These are phyloP conservation scores for Epithemia pelagica DNA, from an alignment of 108 stramenopile species.

Conservation along the genomic window DNA sequence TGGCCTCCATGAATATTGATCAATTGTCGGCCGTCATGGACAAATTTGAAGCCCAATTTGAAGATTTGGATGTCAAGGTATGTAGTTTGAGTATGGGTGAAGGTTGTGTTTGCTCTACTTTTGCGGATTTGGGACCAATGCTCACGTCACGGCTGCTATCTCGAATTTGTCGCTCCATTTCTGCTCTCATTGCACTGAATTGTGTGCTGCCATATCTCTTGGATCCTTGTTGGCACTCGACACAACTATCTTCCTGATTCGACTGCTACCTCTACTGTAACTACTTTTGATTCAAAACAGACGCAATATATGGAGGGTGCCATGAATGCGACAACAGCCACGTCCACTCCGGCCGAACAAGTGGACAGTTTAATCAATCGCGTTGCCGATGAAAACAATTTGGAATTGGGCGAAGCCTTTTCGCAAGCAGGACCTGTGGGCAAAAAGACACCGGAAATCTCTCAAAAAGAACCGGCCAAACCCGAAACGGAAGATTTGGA, in stretches of 20 bases:
- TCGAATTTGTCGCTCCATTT: too few relatives aligned
- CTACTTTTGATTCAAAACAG: not conserved
- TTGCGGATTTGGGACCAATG: too few relatives aligned
- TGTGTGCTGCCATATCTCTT: too few relatives aligned
- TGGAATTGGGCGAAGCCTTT: conserved; percentile 77
- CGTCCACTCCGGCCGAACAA: conserved; percentile 92
- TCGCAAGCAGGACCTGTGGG: conserved; percentile 71
- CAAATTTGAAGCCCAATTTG: conserved; percentile 98
- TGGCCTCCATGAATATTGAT: conserved; percentile 89
- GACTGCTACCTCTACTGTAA: too few relatives aligned
- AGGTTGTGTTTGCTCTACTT: not conserved
- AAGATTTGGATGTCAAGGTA: conserved; percentile 93
- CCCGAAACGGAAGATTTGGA: conserved; percentile 66
- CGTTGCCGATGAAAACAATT: conserved; percentile 91
- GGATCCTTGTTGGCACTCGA: too few relatives aligned
- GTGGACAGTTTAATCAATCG: conserved; percentile 87
- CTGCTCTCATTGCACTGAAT: too few relatives aligned
- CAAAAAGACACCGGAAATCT: conserved; percentile 47
- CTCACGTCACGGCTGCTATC: too few relatives aligned
- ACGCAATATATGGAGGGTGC: conserved; percentile 92
- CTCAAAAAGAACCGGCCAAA: conserved; percentile 37
- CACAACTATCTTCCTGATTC: too few relatives aligned
- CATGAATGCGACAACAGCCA: conserved; percentile 94
- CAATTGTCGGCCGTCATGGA: conserved; percentile 90
- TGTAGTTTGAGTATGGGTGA: not conserved